phyloP scores from a whole-genome alignment of 1,284 basidiomycete species.

The Pyrrhoderma lamaoense region DNA sequence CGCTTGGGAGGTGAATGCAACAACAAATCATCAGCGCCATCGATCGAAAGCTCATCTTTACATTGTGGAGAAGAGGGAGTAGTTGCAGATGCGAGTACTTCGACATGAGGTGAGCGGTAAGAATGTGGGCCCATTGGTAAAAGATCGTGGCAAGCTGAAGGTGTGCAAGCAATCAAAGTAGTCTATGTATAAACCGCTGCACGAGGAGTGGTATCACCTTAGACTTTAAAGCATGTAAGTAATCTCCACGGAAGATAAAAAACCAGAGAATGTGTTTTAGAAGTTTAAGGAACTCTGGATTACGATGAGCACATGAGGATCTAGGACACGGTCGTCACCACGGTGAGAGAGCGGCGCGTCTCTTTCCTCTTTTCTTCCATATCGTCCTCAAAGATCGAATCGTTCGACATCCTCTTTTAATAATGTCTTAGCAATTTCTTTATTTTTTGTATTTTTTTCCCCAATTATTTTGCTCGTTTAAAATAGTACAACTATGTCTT shows the following conservation, averaged over 20 bases:
- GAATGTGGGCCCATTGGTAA: slow-evolving; percentile 58
- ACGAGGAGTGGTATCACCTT: not conserved
- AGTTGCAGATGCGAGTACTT: slow-evolving; percentile 44
- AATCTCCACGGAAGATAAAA: not conserved
- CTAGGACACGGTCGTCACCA: not conserved
- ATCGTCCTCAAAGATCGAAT: not conserved
- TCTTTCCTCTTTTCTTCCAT: not conserved
- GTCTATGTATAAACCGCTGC: not conserved
- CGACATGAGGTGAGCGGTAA: slow-evolving; percentile 63
- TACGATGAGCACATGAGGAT: slow-evolving; percentile 1
- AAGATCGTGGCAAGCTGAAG: not conserved
- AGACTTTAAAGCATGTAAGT: slow-evolving; percentile 6
- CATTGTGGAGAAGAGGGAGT: slow-evolving; percentile 24
- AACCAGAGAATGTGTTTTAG: not conserved
- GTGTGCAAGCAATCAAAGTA: not conserved
- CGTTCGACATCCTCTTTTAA: no score
- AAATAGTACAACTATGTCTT: not conserved
- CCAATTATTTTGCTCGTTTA: not conserved
- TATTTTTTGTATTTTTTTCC: not conserved
- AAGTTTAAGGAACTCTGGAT: not conserved
- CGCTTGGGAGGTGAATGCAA: slow-evolving; percentile 32
- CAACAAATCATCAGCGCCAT: slow-evolving; percentile 27
- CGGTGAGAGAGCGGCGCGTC: slow-evolving; percentile 1
- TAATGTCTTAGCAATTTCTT: no score
- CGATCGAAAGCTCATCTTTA: slow-evolving; percentile 3